Evolutionary conservation across 148 eudicot species (phyloP).

Genomic region (Amaranthus palmeri): DNA sequence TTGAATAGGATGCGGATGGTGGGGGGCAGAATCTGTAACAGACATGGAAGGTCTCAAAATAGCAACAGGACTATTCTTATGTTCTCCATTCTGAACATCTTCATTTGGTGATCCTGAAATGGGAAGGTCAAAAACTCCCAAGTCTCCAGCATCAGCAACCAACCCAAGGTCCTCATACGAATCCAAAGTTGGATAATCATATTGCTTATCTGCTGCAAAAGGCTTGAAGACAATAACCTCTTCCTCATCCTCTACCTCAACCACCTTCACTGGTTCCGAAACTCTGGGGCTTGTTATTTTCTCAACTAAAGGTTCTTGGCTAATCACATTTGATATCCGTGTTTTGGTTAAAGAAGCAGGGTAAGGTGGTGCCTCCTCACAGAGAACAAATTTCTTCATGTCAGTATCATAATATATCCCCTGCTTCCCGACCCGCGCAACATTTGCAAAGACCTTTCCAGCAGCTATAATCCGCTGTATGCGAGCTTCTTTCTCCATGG

Average conservation of each 20-base stretch:
- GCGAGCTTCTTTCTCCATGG: slow-evolving; percentile 63
- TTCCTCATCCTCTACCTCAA: slow-evolving; percentile 83
- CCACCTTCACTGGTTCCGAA: slow-evolving; percentile 29
- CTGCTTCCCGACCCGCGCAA: slow-evolving; percentile 52
- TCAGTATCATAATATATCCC: slow-evolving; percentile 55
- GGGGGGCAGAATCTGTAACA: slow-evolving; percentile 26
- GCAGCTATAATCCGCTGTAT: slow-evolving; percentile 82
- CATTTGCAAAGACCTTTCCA: slow-evolving; percentile 71
- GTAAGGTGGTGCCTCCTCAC: slow-evolving; percentile 42
- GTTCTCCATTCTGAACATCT: slow-evolving; percentile 6
- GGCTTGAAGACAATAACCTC: slow-evolving; percentile 97
- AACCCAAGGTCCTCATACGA: slow-evolving; percentile 33
- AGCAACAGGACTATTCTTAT: slow-evolving; percentile 30
- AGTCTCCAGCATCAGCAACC: slow-evolving; percentile 26
- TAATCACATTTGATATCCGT: slow-evolving; percentile 17
- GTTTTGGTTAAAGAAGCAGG: slow-evolving; percentile 37
- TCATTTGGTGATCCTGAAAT: slow-evolving; percentile 28
- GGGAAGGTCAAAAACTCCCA: slow-evolving; percentile 24
- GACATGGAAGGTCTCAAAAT: slow-evolving; percentile 26
- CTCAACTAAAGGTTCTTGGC: slow-evolving; percentile 25
- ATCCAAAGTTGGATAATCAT: slow-evolving; percentile 32
- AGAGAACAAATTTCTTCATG: slow-evolving; percentile 55
- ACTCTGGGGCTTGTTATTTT: slow-evolving; percentile 18
- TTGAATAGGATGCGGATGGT: slow-evolving; percentile 34
- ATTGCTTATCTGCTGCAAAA: slow-evolving; percentile 45